A percentile compares a stretch with the other conserved stretches of the same genome.
Evolutionary conservation across 2,329 filamentous ascomycete genomes (phyloP).

Genomic region (Penicillium sp.): DNA sequence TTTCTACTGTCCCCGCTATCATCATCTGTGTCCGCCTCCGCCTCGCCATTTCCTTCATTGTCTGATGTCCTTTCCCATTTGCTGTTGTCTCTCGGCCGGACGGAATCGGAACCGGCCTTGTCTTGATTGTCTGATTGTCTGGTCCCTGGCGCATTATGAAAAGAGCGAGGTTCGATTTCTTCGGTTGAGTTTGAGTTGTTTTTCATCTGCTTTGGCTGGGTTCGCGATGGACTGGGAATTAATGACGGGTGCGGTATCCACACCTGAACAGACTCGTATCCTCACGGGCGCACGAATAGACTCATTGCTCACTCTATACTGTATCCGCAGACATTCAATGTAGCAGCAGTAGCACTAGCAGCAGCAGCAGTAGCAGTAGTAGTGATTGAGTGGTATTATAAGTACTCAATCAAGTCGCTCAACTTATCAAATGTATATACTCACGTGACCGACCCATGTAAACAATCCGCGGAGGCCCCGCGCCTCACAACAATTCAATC

Average conservation of each 20-base stretch:
- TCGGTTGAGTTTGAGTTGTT: conserved; percentile 26
- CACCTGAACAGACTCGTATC: conserved; percentile 25
- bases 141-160: conserved; percentile 41
- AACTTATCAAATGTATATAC: no score
- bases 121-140: conserved; percentile 28
- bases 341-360: not conserved
- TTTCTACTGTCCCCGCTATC: conserved; percentile 23
- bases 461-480: conserved; percentile 13
- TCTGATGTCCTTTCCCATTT: conserved; percentile 18
- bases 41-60: conserved; percentile 23
- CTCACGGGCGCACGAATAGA: conserved; percentile 23
- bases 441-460: conserved; percentile 9
- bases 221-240: conserved; percentile 34
- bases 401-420: no score
- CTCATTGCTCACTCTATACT: conserved; percentile 7
- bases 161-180: conserved; percentile 37
- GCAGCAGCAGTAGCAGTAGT: not conserved
- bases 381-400: no score
- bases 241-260: conserved; percentile 28
- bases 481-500: no score
- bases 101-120: conserved; percentile 14
- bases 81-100: conserved; percentile 23
- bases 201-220: conserved; percentile 36
- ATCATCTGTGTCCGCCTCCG: conserved; percentile 15
- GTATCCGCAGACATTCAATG: not conserved